Conservation (phyloP, 441 rosid species). For the Raphanus hybrid region DNA sequence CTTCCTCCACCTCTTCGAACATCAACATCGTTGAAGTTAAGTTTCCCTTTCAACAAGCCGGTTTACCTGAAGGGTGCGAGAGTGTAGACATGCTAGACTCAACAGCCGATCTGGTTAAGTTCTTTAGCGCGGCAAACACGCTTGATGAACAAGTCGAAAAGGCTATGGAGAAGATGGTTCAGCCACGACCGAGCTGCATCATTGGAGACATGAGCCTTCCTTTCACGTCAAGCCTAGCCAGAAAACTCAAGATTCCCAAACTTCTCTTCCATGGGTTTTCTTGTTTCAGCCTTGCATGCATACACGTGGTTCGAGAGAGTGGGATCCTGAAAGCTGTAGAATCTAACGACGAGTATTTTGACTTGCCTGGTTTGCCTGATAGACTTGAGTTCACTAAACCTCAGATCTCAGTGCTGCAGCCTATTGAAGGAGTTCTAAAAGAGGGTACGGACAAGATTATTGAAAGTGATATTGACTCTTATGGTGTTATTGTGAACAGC, state of each 20-base stretch:
- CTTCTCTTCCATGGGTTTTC: slow-evolving; percentile 46
- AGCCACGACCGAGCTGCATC: slow-evolving; percentile 45
- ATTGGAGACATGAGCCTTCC: slow-evolving; percentile 46
- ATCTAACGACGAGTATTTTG: slow-evolving; percentile 30
- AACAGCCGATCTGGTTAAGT: slow-evolving; percentile 28
- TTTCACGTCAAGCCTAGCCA: slow-evolving; percentile 44
- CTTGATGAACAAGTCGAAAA: slow-evolving; percentile 42
- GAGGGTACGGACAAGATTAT: slow-evolving; percentile 24
- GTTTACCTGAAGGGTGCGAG: slow-evolving; percentile 49
- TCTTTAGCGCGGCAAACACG: slow-evolving; percentile 37
- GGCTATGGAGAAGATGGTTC: slow-evolving; percentile 35
- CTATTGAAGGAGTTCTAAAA: slow-evolving; percentile 27
- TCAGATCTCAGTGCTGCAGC: slow-evolving; percentile 34
- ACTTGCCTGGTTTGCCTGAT: slow-evolving; percentile 34
- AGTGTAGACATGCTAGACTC: slow-evolving; percentile 47
- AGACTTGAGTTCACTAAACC: slow-evolving; percentile 40
- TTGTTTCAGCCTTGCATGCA: slow-evolving; percentile 42
- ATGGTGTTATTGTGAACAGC: slow-evolving; percentile 36
- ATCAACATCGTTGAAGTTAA: slow-evolving; percentile 39
- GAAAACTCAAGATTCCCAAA: slow-evolving; percentile 47
- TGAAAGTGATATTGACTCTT: slow-evolving; percentile 37
- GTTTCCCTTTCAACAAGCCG: slow-evolving; percentile 40
- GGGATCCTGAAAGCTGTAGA: slow-evolving; percentile 30
- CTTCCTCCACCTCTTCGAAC: slow-evolving; percentile 26
- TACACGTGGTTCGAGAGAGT: slow-evolving; percentile 20